Base-by-base conservation (phyloP, 108 stramenopile genomes). In the Nitzschia palea region DNA sequence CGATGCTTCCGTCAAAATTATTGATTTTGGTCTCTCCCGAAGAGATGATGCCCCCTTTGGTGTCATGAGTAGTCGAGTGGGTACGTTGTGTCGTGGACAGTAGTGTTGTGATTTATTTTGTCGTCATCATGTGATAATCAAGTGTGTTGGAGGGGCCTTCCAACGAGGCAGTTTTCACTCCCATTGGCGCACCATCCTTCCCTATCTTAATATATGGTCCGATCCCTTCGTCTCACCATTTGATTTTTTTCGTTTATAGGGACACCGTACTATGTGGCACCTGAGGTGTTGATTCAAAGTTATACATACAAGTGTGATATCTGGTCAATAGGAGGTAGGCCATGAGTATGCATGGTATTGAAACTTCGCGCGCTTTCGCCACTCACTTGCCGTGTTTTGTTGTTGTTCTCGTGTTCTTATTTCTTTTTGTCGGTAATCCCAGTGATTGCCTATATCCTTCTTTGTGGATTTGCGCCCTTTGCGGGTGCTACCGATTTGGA, bases 21-120 rank as follows among this genome's bases (percentile, higher is more conserved):
- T 96, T 53, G 94, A 95, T 70, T 96, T 95, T 77, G 94, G 96
- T 23, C 66, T 92, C 50, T 58, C 56, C 15, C 55, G 58, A 64
- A 66, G 22, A 79, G 74, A 58, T 68, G 78, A 68, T 81, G 42
- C 65, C 1, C 33, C 44, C 17, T 52, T 35, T 36, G 63, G 60
- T 25, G 40, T 71, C 34, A 62, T 62, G 54, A 60, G 23, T 35
- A 53, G 40, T 43, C 31, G 43, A 47, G 65, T 67, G 1, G 65
- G 63, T 64, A 70, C 47, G 57, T 54, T 9, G 2, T n/a, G 51
- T 63, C 20, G 43, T 14, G 17, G n/a, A n/a, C n/a, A n/a, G n/a
- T 57, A 18, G 8, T 15, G 31, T 27, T 31, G 30, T 31, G 6
- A 29, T 27, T 57, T 6, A 5, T 34, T 23, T 17, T 20, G 15